Evolutionary conservation across 2,329 filamentous ascomycete species (phyloP).

Genomic region (Chaetoscypha palmicola): DNA sequence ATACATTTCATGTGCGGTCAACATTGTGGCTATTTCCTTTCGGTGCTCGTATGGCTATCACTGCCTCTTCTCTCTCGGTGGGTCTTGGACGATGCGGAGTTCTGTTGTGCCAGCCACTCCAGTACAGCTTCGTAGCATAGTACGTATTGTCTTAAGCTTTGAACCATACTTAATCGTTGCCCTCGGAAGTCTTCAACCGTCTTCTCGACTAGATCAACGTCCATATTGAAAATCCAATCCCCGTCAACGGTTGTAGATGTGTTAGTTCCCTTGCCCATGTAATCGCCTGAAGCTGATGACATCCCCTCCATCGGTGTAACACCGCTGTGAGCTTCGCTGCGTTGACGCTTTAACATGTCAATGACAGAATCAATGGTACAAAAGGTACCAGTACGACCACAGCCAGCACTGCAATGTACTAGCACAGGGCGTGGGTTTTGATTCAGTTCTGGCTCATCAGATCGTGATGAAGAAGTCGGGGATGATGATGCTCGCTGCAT

Average conservation of each 20-base stretch:
- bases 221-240: conserved; percentile 63
- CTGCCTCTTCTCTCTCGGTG: neutral
- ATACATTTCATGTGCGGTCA: neutral
- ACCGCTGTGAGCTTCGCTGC: conserved; percentile 32
- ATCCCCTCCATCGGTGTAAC: conserved; percentile 39
- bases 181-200: conserved; percentile 86
- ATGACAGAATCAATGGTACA: conserved; percentile 95
- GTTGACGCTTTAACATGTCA: conserved; percentile 92
- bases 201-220: conserved; percentile 71
- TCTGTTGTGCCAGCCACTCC: conserved; percentile 63
- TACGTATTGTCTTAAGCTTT: conserved; percentile 87
- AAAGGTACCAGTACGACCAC: conserved; percentile 91
- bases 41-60: neutral
- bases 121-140: conserved; percentile 93
- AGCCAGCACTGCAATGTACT: conserved; percentile 94
- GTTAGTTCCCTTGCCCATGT: conserved; percentile 20
- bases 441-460: conserved; percentile 53
- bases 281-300: conserved; percentile 15
- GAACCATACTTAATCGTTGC: conserved; percentile 93
- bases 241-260: conserved; percentile 32
- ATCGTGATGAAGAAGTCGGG: conserved; percentile 31
- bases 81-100: neutral
- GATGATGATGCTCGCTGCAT: conserved; percentile 50
- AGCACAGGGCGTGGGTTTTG: conserved; percentile 61
- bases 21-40: neutral